A percentile compares a stretch with the other conserved stretches of the same genome.
Evolutionary conservation across 495 filamentous ascomycete species (phyloP).

Genomic region (Penicillium argentinense): DNA sequence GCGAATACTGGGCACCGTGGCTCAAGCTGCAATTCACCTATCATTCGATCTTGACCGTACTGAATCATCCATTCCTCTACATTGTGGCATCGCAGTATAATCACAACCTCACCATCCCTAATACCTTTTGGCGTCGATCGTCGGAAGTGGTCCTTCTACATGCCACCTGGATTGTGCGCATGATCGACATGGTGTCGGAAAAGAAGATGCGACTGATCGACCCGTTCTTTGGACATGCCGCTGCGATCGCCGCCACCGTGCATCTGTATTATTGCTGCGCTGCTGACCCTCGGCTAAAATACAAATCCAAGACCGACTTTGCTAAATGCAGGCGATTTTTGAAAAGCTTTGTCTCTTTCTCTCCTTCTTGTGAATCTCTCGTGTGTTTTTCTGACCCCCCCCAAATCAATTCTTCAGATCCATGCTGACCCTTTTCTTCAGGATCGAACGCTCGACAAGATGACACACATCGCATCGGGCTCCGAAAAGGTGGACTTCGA

Average conservation of each 20-base stretch:
- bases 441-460: constrained; percentile 42
- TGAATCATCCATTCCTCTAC: constrained; percentile 50
- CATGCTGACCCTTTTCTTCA: constrained; percentile 4
- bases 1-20: constrained; percentile 46
- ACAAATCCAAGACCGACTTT: constrained; percentile 46
- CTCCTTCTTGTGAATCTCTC: constrained; percentile 37
- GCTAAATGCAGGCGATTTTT: constrained; percentile 45
- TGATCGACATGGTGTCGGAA: constrained; percentile 49
- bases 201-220: constrained; percentile 45
- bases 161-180: constrained; percentile 48
- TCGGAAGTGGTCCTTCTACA: constrained; percentile 46
- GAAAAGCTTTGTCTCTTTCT: constrained; percentile 40
- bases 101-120: constrained; percentile 45
- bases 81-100: constrained; percentile 49
- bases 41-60: constrained; percentile 43
- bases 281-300: constrained; percentile 41
- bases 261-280: constrained; percentile 50
- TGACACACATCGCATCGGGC: constrained; percentile 45
- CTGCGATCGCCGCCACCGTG: constrained; percentile 45
- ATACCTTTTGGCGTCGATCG: constrained; percentile 46
- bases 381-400: constrained; percentile 18
- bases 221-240: constrained; percentile 45
- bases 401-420: not conserved
- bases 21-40: constrained; percentile 49
- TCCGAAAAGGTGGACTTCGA: constrained; percentile 42